These are phyloP conservation scores for Amanita jacksonii DNA, from an alignment of 768 basidiomycete species.

Conservation along the genomic window DNA sequence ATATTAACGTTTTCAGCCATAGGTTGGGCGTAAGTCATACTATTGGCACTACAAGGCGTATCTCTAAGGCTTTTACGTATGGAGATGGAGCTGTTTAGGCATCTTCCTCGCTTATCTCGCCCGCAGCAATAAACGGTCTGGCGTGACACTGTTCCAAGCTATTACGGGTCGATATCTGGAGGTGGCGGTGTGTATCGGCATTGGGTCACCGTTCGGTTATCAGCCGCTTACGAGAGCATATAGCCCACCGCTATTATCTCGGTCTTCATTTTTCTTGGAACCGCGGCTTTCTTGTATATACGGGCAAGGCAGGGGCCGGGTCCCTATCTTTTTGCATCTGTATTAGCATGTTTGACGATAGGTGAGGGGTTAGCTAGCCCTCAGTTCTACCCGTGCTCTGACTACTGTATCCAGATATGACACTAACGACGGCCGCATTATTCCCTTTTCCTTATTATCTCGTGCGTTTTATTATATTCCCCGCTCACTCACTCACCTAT, in stretches of 20 bases:
- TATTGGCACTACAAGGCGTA: neutral
- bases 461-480: conserved; percentile 18
- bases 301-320: conserved; percentile 54
- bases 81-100: conserved; percentile 59
- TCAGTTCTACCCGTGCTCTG: neutral
- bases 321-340: conserved; percentile 44
- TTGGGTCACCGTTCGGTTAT: conserved; percentile 1
- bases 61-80: conserved; percentile 5
- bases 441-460: conserved; percentile 59
- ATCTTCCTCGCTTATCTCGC: conserved; percentile 53
- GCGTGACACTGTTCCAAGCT: conserved; percentile 28
- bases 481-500: neutral
- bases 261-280: conserved; percentile 57
- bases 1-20: conserved; percentile 38
- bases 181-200: conserved; percentile 21
- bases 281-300: conserved; percentile 45
- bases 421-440: conserved; percentile 44
- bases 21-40: conserved; percentile 53
- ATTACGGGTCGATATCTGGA: conserved; percentile 51
- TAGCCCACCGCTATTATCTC: conserved; percentile 52
- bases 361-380: conserved; percentile 25
- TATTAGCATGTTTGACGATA: conserved; percentile 53
- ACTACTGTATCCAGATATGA: conserved; percentile 35
- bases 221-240: neutral
- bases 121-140: conserved; percentile 31